Evolutionary conservation across 495 filamentous ascomycete species (phyloP).

Genomic region (Trichoderma orchidacearum): DNA sequence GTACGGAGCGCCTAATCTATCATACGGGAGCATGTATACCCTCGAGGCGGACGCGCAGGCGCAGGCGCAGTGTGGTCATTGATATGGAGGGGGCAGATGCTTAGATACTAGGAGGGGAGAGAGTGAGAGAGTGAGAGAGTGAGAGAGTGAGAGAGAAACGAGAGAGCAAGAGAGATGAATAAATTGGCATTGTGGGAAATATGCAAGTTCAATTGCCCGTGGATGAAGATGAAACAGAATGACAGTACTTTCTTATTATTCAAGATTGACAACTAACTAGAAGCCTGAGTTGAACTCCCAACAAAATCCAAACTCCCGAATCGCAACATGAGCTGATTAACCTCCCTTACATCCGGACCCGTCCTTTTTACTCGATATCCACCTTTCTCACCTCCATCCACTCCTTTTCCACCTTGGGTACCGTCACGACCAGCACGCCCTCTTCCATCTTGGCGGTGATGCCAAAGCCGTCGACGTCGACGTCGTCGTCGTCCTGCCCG

Average conservation of each 20-base stretch:
- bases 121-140: neutral
- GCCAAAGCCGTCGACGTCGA: constrained; percentile 44
- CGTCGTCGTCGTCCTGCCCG: constrained; percentile 31
- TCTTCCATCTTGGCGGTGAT: constrained; percentile 64
- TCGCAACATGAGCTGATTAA: too few relatives aligned
- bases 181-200: too few relatives aligned
- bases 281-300: too few relatives aligned
- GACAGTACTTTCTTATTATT: too few relatives aligned
- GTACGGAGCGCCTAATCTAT: neutral
- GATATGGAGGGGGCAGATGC: neutral
- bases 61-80: too few relatives aligned
- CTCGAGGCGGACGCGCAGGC: neutral
- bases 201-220: too few relatives aligned
- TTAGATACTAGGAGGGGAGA: neutral
- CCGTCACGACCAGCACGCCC: constrained; percentile 31
- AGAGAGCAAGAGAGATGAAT: too few relatives aligned
- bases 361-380: constrained; percentile 35
- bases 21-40: neutral
- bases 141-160: neutral
- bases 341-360: too few relatives aligned
- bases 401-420: constrained; percentile 54
- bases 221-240: too few relatives aligned
- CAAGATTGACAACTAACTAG: too few relatives aligned
- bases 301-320: too few relatives aligned
- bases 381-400: constrained; percentile 48